A percentile compares a stretch with the other conserved stretches of the same genome.
Conservation (phyloP, 2,329 filamentous ascomycete genomes). For the Aschersonia sp. region DNA sequence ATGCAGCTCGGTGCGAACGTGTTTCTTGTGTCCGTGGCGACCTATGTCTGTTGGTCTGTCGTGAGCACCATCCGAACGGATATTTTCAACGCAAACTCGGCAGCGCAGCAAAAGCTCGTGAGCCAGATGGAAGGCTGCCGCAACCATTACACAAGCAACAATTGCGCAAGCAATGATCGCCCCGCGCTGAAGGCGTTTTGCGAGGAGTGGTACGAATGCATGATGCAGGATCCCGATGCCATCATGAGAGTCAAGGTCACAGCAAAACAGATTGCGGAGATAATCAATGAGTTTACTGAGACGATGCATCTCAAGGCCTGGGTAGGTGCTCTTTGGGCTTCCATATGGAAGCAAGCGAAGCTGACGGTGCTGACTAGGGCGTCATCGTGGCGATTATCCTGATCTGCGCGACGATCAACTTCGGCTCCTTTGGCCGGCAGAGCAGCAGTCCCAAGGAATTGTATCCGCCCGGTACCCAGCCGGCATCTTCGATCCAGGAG, state of each 20-base stretch:
- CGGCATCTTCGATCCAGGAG: conserved; percentile 6
- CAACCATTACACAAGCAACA: conserved; percentile 60
- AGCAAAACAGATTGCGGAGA: conserved; percentile 77
- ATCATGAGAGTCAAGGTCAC: conserved; percentile 70
- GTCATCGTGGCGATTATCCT: conserved; percentile 36
- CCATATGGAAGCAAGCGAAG: background rate
- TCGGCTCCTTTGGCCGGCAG: conserved; percentile 25
- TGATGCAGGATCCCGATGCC: conserved; percentile 66
- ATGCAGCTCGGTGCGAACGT: conserved; percentile 49
- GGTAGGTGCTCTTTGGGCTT: conserved; percentile 21
- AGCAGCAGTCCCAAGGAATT: conserved; percentile 1
- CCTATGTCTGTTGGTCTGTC: conserved; percentile 56
- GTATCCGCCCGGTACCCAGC: conserved; percentile 4
- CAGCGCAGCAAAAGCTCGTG: conserved; percentile 53
- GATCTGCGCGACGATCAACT: conserved; percentile 33
- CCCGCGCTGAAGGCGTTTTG: conserved; percentile 65
- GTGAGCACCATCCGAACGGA: conserved; percentile 59
- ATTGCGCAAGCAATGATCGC: conserved; percentile 49
- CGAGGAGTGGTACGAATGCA: conserved; percentile 72
- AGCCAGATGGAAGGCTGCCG: conserved; percentile 61
- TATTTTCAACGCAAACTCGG: conserved; percentile 55
- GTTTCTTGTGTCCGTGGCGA: conserved; percentile 36
- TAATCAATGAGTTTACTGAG: conserved; percentile 88
- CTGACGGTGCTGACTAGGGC: conserved; percentile 17
- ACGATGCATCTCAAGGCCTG: conserved; percentile 71